phyloP scores from a whole-genome alignment of 1,284 basidiomycete genomes.

The Apiotrichum porosum region DNA sequence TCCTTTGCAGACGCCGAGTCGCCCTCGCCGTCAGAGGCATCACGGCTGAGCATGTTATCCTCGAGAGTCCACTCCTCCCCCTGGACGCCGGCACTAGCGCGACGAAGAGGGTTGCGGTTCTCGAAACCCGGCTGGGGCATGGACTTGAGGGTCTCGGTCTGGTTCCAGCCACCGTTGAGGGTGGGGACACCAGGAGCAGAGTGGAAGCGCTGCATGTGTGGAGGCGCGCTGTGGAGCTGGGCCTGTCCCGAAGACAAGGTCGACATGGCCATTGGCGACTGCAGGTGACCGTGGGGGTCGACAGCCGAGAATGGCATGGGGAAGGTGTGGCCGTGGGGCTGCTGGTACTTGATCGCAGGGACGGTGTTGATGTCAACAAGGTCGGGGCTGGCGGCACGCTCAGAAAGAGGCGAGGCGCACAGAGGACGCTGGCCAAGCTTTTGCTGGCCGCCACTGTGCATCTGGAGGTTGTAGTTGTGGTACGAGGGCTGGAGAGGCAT shows the following conservation, averaged over 20 bases:
- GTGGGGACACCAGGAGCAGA: slow-evolving; percentile 38
- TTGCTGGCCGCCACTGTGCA: background rate
- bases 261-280: slow-evolving; percentile 3
- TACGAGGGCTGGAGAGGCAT: slow-evolving; percentile 18
- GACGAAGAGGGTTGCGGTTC: slow-evolving; percentile 13
- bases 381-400: slow-evolving; percentile 13
- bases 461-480: slow-evolving; percentile 3
- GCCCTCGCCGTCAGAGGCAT: slow-evolving; percentile 18
- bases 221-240: slow-evolving; percentile 36
- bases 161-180: slow-evolving; percentile 20
- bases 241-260: background rate
- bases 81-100: background rate
- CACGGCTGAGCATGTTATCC: slow-evolving; percentile 21
- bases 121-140: slow-evolving; percentile 9
- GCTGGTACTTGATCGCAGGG: slow-evolving; percentile 27
- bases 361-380: slow-evolving; percentile 32
- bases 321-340: slow-evolving; percentile 10
- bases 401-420: slow-evolving; percentile 6
- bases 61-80: slow-evolving; percentile 11
- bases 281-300: slow-evolving; percentile 2
- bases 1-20: slow-evolving; percentile 4
- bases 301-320: slow-evolving; percentile 25
- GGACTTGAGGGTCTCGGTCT: slow-evolving; percentile 14
- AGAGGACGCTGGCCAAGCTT: slow-evolving; percentile 1
- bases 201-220: slow-evolving; percentile 38